Evolutionary conservation across 768 basidiomycete species (phyloP), one percentile per base, ranked within the genome.

Genomic region (Pleurotus eryngii): DNA sequence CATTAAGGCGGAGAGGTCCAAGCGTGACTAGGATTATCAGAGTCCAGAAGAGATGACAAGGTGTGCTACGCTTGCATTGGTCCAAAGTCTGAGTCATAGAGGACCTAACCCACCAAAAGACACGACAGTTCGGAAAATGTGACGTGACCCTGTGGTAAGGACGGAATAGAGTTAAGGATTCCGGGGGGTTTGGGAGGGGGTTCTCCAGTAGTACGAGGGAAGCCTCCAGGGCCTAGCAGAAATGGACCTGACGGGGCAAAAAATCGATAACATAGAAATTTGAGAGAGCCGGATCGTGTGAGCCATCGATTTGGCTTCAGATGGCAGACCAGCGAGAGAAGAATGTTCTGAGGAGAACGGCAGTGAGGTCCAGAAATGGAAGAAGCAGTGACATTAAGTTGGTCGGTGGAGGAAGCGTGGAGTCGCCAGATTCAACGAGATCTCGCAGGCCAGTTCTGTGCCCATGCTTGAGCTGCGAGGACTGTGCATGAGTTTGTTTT

Each of bases 321-420:
- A 54, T 54, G 43, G 42, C 38, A 35, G 27, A 35, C 22, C 22
- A 50, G 26, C 14, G 24, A 24, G 46, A 48, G 49, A 35, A 35
- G 51, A 54, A 54, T 54, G 42, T 54, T 54, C 51, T 54, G 51
- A 18, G 39, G 51, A 54, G 51, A 54, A 54, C 26, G 38, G 37
- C 24, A 17, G 26, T 15, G 49, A 50, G 37, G 26, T 17, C 15
- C 37, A 15, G 49, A 50, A 50, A 50, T 54, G 51, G 51, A 54
- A 54, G 51, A 54, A 17, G 39, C 30, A 35, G 30, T 35, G 30
- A 35, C 30, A 38, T 39, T 11, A 39, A 42, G 42, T 54, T 12
- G 39, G n/a, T 20, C 38, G 39, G 39, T 54, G 38, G 51, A 54
- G 51, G 51, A 40, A 40, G 51, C 20, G 51, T 39, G 51, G 51